These are phyloP conservation scores for Geotrichum klebahnii DNA, from an alignment of 1,139 yeast genomes.

Conservation along the genomic window DNA sequence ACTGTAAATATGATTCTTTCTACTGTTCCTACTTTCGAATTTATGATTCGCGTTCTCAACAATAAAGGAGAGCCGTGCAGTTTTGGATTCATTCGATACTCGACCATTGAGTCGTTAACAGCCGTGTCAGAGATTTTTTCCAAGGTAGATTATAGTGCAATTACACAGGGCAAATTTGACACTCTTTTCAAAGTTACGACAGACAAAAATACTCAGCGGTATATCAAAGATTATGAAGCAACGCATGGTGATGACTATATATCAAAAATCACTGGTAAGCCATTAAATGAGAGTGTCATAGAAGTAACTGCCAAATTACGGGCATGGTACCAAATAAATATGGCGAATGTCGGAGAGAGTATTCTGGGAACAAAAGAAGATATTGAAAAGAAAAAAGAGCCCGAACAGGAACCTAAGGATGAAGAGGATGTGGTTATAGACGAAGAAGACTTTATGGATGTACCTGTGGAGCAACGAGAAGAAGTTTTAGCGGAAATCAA, in stretches of 20 bases:
- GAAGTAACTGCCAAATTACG: slow-evolving; percentile 17
- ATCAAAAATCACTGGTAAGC: slow-evolving; percentile 17
- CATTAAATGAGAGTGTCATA: slow-evolving; percentile 16
- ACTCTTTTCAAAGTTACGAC: slow-evolving; percentile 24
- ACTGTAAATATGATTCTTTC: slow-evolving; percentile 29
- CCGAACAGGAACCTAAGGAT: slow-evolving; percentile 9
- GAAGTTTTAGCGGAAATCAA: slow-evolving; percentile 27
- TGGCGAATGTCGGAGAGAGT: slow-evolving; percentile 18
- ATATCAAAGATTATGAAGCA: slow-evolving; percentile 23
- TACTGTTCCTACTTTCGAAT: slow-evolving; percentile 30
- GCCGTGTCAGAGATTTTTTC: slow-evolving; percentile 30
- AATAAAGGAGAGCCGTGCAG: slow-evolving; percentile 26
- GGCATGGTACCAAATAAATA: slow-evolving; percentile 16
- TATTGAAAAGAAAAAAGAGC: slow-evolving; percentile 10
- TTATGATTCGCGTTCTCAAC: slow-evolving; percentile 26
- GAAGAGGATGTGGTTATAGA: slow-evolving; percentile 32
- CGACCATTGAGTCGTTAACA: slow-evolving; percentile 26
- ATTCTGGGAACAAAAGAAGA: slow-evolving; percentile 18
- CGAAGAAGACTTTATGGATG: slow-evolving; percentile 26
- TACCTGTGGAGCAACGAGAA: slow-evolving; percentile 18
- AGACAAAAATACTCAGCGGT: slow-evolving; percentile 23
- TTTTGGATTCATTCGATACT: slow-evolving; percentile 31
- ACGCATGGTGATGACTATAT: slow-evolving; percentile 24
- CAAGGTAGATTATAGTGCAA: slow-evolving; percentile 22
- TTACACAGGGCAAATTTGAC: slow-evolving; percentile 26